A percentile compares a stretch with the other conserved stretches of the same genome.
These are phyloP conservation scores for Pichia norvegensis DNA, from an alignment of 1,139 yeast species.

Conservation along the genomic window DNA sequence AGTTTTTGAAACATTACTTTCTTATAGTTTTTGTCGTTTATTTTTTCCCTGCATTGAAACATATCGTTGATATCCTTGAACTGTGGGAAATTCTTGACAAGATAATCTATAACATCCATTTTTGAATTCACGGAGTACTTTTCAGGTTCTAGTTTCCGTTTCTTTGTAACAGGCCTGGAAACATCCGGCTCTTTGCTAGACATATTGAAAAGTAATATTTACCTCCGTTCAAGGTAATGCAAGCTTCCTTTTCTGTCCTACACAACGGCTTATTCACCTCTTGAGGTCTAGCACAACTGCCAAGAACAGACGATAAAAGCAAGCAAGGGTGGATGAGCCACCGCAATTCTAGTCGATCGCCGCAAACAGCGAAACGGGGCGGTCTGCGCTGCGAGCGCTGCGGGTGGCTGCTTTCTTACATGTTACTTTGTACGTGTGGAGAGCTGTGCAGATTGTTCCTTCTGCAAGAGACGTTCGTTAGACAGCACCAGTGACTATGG, in stretches of 20 bases:
- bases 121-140: neutral
- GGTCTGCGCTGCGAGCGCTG: neutral
- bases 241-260: too few relatives aligned
- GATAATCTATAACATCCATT: neutral
- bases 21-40: neutral
- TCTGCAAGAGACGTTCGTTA: neutral
- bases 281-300: too few relatives aligned
- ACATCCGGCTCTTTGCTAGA: neutral
- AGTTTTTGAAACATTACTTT: neutral
- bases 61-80: neutral
- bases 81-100: neutral
- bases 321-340: neutral
- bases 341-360: neutral
- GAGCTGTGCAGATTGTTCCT: neutral
- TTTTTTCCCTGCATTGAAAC: neutral
- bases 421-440: neutral
- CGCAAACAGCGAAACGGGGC: neutral
- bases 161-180: neutral
- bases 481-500: conserved; percentile 4
- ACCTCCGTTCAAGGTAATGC: too few relatives aligned
- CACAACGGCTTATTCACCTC: too few relatives aligned
- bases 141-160: neutral
- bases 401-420: neutral
- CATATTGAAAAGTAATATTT: too few relatives aligned
- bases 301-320: too few relatives aligned